These are phyloP conservation scores for Tubosaeta sp. DNA, from an alignment of 768 basidiomycete genomes.

Conservation along the genomic window DNA sequence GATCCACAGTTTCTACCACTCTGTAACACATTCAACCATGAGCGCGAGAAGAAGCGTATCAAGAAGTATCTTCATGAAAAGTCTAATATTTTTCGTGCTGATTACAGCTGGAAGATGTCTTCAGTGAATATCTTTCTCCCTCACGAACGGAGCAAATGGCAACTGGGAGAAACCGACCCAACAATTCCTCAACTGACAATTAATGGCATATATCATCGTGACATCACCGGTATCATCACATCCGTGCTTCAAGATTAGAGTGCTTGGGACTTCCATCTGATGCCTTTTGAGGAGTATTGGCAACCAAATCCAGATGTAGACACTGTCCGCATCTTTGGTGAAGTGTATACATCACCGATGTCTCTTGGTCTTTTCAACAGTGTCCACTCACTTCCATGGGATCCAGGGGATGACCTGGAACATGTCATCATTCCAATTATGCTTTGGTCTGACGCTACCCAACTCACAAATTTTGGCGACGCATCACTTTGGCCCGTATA, in stretches of 20 bases:
- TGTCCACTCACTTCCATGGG: not conserved
- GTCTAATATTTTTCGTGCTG: not conserved
- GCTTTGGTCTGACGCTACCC: not conserved
- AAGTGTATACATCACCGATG: not conserved
- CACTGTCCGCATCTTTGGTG: not conserved
- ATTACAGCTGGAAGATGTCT: constrained; percentile 1
- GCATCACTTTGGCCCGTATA: not conserved
- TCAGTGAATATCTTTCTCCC: constrained; percentile 5
- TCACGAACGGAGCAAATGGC: not conserved
- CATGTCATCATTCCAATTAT: not conserved
- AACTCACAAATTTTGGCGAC: not conserved
- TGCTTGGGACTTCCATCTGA: not conserved
- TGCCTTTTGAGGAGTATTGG: not conserved
- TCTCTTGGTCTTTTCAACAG: no score
- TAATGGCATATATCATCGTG: not conserved
- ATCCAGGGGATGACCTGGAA: not conserved
- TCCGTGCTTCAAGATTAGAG: not conserved
- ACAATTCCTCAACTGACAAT: not conserved
- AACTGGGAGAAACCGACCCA: not conserved
- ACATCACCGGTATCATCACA: not conserved
- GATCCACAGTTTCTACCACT: constrained; percentile 19
- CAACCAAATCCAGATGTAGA: not conserved
- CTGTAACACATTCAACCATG: constrained; percentile 11
- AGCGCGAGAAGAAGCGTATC: not conserved
- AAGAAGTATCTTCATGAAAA: constrained; percentile 4